Percentiles rank a stretch among this genome's conserved stretches.
These are phyloP conservation scores for Kwoniella shivajii DNA, from an alignment of 1,284 basidiomycete species.

Conservation along the genomic window DNA sequence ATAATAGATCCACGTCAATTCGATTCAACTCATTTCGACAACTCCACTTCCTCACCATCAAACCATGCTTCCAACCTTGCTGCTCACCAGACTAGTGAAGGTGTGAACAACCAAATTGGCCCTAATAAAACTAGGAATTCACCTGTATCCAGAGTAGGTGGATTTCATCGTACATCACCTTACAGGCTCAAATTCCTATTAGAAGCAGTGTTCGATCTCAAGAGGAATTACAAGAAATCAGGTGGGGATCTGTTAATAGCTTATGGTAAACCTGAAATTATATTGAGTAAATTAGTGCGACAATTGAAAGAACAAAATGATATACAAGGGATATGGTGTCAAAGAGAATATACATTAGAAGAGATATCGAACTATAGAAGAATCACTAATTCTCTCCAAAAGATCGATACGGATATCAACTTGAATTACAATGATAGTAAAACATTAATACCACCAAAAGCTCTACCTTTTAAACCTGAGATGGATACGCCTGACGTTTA, in stretches of 20 bases:
- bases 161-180: constrained; percentile 59
- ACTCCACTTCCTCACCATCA: constrained; percentile 8
- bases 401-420: constrained; percentile 24
- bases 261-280: constrained; percentile 56
- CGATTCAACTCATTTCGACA: constrained; percentile 56
- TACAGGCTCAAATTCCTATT: constrained; percentile 55
- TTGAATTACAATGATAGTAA: constrained; percentile 47
- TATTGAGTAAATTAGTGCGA: constrained; percentile 53
- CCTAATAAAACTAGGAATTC: constrained; percentile 28
- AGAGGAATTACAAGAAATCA: constrained; percentile 49
- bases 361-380: constrained; percentile 12
- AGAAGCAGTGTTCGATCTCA: constrained; percentile 59
- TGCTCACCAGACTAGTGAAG: constrained; percentile 5
- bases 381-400: constrained; percentile 17
- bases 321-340: constrained; percentile 13
- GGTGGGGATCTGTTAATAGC: constrained; percentile 59
- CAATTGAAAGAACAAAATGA: constrained; percentile 50
- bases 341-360: constrained; percentile 42
- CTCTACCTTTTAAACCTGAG: constrained; percentile 55
- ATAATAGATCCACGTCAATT: constrained; percentile 60
- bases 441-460: constrained; percentile 52
- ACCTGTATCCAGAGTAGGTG: constrained; percentile 52
- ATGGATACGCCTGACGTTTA: constrained; percentile 57
- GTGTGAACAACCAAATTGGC: constrained; percentile 17
- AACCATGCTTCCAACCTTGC: constrained; percentile 4